Base-by-base conservation (phyloP, 2,329 filamentous ascomycete species). In the Trichophyton mentagrophytes region DNA sequence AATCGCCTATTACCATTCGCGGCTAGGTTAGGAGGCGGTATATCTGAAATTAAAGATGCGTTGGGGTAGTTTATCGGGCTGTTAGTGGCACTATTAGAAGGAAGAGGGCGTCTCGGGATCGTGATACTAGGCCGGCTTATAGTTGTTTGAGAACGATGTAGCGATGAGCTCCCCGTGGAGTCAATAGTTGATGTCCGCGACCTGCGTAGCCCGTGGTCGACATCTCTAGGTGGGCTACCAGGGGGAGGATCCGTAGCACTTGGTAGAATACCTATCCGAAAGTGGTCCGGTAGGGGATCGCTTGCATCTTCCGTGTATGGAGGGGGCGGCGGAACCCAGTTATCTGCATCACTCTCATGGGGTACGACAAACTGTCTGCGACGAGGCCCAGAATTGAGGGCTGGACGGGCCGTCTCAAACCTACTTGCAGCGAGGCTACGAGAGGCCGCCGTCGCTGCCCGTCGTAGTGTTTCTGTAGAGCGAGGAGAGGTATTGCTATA, bases 321-420 rank as follows among this genome's bases (percentile, higher is more conserved):
- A 2, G 89, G 89, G 7, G 89, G 89, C 3, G 89, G 89, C 3
- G 89, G 88, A 3, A 90, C 87, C 89, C 89, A 95, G 67, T 91
- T 89, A 67, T 93, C 89, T 3, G 89, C 88, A 70, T 93, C 89
- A 64, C 88, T 92, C 72, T 93, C 89, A 71, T 93, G 88, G 3
- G 89, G 89, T 66, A 90, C 80, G 67, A 91, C 86, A 47, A 82
- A 78, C 47, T 85, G 79, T 5, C 85, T 85, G 55, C 63, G 56
- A 1, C 51, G 25, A 11, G 36, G 38, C 4, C 47, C 58, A 2
- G 30, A n/a, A 11, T 60, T 58, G 7, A 44, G 56, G 22, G 59
- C 46, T n/a, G 61, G 61, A 25, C 61, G 61, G 15, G 61, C 58
- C 56, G 63, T 61, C 17, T 59, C 51, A 25, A 60, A 64, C 51